Evolutionary conservation across 164 flowering plant species (phyloP).

Genomic region (Sedum album): DNA sequence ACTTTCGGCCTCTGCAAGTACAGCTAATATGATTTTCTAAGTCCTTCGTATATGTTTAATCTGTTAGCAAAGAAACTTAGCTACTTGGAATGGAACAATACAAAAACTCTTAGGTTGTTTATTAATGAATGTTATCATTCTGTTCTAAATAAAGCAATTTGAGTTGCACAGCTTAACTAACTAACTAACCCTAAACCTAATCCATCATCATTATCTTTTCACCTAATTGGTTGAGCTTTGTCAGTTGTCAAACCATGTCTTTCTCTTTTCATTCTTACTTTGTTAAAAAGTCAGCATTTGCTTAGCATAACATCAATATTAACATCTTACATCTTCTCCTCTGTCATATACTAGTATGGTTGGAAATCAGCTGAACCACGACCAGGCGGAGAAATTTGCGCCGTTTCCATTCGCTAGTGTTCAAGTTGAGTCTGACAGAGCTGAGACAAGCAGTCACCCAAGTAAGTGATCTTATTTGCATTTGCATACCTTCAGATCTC

Average conservation of each 20-base stretch:
- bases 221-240: constrained; percentile 21
- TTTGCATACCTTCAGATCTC: neutral
- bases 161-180: constrained; percentile 18
- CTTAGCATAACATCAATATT: neutral
- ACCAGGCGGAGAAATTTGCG: constrained; percentile 35
- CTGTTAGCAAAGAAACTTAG: neutral
- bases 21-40: no score
- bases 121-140: neutral
- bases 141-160: neutral
- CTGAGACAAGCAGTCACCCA: neutral
- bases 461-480: neutral
- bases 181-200: constrained; percentile 14
- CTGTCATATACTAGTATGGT: constrained; percentile 1
- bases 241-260: constrained; percentile 7
- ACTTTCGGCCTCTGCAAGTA: no score
- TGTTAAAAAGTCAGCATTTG: constrained; percentile 21
- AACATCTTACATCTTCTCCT: neutral
- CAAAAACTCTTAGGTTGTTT: neutral
- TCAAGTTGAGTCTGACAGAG: constrained; percentile 34
- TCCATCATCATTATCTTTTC: constrained; percentile 18
- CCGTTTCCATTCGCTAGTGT: constrained; percentile 50
- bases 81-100: neutral
- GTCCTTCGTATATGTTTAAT: neutral
- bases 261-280: constrained; percentile 24
- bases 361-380: constrained; percentile 21